A percentile compares a stretch with the other conserved stretches of the same genome.
Evolutionary conservation across 257 asterid species (phyloP).

Genomic region (Schizonepeta tenuifolia): DNA sequence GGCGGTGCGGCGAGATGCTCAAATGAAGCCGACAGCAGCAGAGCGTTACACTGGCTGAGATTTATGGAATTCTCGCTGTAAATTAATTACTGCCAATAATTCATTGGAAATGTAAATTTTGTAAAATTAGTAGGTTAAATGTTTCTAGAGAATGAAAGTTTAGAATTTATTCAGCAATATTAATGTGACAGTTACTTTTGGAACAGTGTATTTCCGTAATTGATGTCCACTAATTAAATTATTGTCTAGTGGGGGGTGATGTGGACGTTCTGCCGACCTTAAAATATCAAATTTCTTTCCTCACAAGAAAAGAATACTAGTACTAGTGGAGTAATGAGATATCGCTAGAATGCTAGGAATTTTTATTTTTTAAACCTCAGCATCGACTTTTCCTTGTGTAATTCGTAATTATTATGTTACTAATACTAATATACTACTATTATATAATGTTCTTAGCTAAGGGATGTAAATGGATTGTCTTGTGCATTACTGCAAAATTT

Average conservation of each 20-base stretch:
- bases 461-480: no score
- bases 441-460: no score
- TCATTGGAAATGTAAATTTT: conserved; percentile 12
- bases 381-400: no score
- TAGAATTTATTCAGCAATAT: not conserved
- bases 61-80: conserved; percentile 67
- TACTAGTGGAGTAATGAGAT: no score
- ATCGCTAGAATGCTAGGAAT: no score
- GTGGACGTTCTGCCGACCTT: conserved; percentile 11
- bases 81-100: conserved; percentile 20
- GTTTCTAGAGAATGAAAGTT: not conserved
- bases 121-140: not conserved
- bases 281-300: not conserved
- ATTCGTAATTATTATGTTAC: no score
- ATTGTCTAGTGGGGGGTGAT: conserved; percentile 15
- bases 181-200: conserved; percentile 3
- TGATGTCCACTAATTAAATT: conserved; percentile 23
- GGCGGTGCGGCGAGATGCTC: conserved; percentile 53
- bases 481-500: no score
- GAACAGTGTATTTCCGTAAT: not conserved
- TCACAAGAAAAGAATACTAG: no score
- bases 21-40: conserved; percentile 52
- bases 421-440: no score
- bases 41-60: conserved; percentile 54
- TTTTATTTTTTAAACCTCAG: no score